These are phyloP conservation scores for Myochromella boudieri DNA, from an alignment of 768 basidiomycete genomes.

Conservation along the genomic window DNA sequence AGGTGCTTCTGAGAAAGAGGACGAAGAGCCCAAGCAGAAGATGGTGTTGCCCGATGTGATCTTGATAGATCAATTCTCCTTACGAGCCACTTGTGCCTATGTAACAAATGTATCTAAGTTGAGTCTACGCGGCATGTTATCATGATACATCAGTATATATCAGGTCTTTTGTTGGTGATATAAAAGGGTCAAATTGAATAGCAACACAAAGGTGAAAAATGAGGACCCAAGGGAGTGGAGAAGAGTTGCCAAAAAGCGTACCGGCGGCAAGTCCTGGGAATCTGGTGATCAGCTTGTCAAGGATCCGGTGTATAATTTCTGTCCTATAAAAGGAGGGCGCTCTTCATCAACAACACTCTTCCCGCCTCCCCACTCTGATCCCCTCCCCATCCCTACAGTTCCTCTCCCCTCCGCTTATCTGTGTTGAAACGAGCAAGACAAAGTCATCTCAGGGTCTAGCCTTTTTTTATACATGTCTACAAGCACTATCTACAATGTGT, in stretches of 20 bases:
- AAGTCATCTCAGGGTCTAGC: no score
- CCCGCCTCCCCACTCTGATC: slow-evolving; percentile 16
- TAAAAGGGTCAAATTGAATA: background rate
- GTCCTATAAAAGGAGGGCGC: slow-evolving; percentile 22
- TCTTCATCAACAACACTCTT: slow-evolving; percentile 18
- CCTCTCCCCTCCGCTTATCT: slow-evolving; percentile 7
- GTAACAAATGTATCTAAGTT: background rate
- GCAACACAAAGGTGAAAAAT: background rate
- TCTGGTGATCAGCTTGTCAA: slow-evolving; percentile 20
- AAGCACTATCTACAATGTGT: slow-evolving; percentile 31
- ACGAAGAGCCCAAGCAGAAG: background rate
- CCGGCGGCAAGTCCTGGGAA: slow-evolving; percentile 26
- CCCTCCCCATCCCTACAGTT: slow-evolving; percentile 7
- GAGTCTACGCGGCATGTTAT: background rate
- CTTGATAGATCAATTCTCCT: slow-evolving; percentile 2
- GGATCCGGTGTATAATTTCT: slow-evolving; percentile 18
- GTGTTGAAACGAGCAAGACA: no score
- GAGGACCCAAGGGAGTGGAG: slow-evolving; percentile 1
- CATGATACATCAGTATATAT: background rate
- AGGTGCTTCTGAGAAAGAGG: slow-evolving; percentile 1
- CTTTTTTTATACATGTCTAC: slow-evolving; percentile 30
- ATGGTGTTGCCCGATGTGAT: slow-evolving; percentile 10
- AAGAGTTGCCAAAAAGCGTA: slow-evolving; percentile 16
- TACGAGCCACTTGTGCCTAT: background rate
- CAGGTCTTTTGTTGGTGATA: no score